Evolutionary conservation across 2,329 filamentous ascomycete species (phyloP).

Genomic region (Leptographium flavum): DNA sequence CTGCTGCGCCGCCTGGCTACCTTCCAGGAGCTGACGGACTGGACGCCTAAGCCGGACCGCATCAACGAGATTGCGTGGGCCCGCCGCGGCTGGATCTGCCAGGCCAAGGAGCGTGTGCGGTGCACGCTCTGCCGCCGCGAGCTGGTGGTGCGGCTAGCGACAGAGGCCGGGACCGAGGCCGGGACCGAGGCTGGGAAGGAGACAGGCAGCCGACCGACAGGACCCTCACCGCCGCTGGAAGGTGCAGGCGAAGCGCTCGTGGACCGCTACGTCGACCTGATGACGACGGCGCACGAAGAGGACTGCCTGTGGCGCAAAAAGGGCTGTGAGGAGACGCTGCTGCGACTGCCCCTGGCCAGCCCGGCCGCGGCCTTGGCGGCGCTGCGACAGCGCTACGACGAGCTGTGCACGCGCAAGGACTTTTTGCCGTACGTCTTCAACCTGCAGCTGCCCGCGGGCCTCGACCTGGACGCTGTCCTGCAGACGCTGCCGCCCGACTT

Average conservation of each 20-base stretch:
- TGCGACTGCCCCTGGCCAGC: slow-evolving; percentile 50
- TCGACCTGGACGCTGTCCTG: slow-evolving; percentile 37
- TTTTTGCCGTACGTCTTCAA: slow-evolving; percentile 50
- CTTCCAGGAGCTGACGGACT: slow-evolving; percentile 81
- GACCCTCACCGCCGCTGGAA: slow-evolving; percentile 30
- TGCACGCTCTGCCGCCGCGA: slow-evolving; percentile 79
- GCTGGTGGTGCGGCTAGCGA: slow-evolving; percentile 58
- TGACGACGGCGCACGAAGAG: slow-evolving; percentile 62
- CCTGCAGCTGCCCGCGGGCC: slow-evolving; percentile 36
- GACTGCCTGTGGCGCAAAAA: slow-evolving; percentile 75
- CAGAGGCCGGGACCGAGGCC: too few relatives aligned
- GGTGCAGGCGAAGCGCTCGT: slow-evolving; percentile 54
- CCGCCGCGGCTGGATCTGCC: slow-evolving; percentile 81
- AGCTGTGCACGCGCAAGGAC: slow-evolving; percentile 36
- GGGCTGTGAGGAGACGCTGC: slow-evolving; percentile 63
- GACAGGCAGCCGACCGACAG: too few relatives aligned
- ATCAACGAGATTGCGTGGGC: slow-evolving; percentile 92
- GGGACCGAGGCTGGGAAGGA: too few relatives aligned
- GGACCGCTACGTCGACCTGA: slow-evolving; percentile 58
- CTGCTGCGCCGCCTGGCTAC: slow-evolving; percentile 72
- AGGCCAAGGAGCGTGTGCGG: slow-evolving; percentile 66
- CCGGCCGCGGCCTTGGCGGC: slow-evolving; percentile 40
- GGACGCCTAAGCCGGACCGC: slow-evolving; percentile 79
- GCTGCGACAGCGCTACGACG: slow-evolving; percentile 51
- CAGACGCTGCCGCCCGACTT: slow-evolving; percentile 38